Percentiles rank a stretch among this genome's conserved stretches.
These are phyloP conservation scores for Chrysoporthe cubensis DNA, from an alignment of 2,329 filamentous ascomycete species.

Conservation along the genomic window DNA sequence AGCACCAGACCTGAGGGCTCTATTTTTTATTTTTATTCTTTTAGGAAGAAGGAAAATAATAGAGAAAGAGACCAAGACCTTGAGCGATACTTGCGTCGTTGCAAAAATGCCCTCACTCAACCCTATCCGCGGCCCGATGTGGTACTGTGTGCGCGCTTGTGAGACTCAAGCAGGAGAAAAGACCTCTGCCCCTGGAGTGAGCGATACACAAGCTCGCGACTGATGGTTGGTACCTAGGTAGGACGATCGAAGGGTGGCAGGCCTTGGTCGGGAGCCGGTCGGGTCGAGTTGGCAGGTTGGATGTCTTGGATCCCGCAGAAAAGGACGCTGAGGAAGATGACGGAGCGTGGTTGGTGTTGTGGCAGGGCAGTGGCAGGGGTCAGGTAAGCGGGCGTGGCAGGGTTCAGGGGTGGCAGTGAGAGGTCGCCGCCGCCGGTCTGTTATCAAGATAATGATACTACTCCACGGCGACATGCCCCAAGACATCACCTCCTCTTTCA, in stretches of 20 bases:
- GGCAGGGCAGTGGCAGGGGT: too few species aligned
- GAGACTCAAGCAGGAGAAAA: slow-evolving; percentile 1
- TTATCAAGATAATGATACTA: background rate
- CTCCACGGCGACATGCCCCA: background rate
- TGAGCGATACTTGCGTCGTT: background rate
- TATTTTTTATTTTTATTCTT: background rate
- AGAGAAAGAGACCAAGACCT: background rate
- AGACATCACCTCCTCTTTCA: background rate
- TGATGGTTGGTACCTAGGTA: background rate
- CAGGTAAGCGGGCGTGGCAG: background rate
- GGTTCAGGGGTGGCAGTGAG: background rate
- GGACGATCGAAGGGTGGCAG: background rate
- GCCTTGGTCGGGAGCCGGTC: background rate
- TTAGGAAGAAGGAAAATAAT: background rate
- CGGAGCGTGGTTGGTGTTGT: background rate
- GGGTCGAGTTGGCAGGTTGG: background rate
- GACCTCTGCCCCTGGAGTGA: background rate
- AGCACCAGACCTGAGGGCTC: background rate
- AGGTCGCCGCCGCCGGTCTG: background rate
- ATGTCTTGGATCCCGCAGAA: background rate
- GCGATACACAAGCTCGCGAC: slow-evolving; percentile 4
- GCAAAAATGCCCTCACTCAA: background rate
- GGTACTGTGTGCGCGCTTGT: background rate
- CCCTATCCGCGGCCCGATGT: background rate
- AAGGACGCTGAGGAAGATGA: background rate